Evolutionary conservation across 495 filamentous ascomycete species (phyloP).

Genomic region (Paragyromitra xinjiangensis): DNA sequence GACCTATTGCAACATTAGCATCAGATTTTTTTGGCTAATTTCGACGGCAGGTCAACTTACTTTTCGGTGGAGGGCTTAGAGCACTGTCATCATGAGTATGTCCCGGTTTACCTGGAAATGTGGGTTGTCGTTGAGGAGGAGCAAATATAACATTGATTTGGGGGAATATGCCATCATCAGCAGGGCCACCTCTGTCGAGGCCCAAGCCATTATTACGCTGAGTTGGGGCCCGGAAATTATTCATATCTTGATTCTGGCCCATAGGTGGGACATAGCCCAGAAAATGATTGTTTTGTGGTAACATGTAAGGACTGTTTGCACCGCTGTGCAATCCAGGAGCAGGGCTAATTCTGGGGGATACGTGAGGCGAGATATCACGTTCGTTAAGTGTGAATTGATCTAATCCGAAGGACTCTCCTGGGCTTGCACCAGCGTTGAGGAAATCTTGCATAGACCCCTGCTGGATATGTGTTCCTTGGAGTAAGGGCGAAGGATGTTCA

Average conservation of each 20-base stretch:
- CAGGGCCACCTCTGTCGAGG: conserved; percentile 69
- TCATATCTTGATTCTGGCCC: conserved; percentile 62
- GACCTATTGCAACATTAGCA: conserved; percentile 63
- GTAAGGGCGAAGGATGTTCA: conserved; percentile 81
- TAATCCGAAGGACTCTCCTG: conserved; percentile 54
- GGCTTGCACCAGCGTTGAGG: conserved; percentile 66
- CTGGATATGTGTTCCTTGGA: conserved; percentile 72
- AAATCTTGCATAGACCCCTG: conserved; percentile 76
- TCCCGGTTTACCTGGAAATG: conserved; percentile 71
- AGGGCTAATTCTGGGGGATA: conserved; percentile 53
- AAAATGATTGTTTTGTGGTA: conserved; percentile 73
- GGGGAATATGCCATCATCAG: conserved; percentile 81
- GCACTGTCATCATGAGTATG: conserved; percentile 73
- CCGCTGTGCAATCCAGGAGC: conserved; percentile 59
- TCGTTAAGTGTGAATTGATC: conserved; percentile 82
- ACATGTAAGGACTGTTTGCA: conserved; percentile 65
- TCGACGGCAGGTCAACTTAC: conserved; percentile 63
- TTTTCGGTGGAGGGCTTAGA: conserved; percentile 83
- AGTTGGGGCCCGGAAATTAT: conserved; percentile 65
- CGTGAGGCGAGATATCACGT: conserved; percentile 56
- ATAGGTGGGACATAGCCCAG: conserved; percentile 65
- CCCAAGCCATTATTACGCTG: conserved; percentile 62
- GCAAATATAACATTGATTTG: conserved; percentile 95
- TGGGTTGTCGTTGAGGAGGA: conserved; percentile 72
- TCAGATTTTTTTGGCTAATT: conserved; percentile 22